These are phyloP conservation scores for Leptodermis oblonga DNA, from an alignment of 257 asterid genomes.

Conservation along the genomic window DNA sequence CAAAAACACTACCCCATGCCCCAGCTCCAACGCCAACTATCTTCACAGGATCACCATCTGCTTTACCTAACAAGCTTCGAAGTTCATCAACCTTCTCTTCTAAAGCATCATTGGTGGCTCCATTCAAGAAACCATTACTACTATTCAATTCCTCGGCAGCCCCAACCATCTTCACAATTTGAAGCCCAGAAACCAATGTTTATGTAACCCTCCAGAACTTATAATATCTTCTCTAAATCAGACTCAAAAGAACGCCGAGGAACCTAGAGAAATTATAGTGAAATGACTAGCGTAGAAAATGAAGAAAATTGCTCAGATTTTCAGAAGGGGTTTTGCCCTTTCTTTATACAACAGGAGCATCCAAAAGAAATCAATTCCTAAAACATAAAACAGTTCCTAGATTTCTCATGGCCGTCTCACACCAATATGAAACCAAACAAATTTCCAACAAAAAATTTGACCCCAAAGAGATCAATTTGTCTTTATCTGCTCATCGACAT, in stretches of 20 bases:
- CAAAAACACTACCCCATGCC: constrained; percentile 90
- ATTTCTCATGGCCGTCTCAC: constrained; percentile 15
- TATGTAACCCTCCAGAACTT: background rate
- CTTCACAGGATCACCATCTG: constrained; percentile 57
- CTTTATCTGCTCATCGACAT: constrained; percentile 7
- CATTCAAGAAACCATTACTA: constrained; percentile 36
- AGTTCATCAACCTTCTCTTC: constrained; percentile 78
- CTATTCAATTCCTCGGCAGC: constrained; percentile 29
- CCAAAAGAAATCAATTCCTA: constrained; percentile 25
- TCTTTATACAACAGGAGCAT: constrained; percentile 11
- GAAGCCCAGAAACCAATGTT: constrained; percentile 12
- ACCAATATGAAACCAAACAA: constrained; percentile 20
- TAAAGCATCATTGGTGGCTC: constrained; percentile 39
- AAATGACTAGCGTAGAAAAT: background rate
- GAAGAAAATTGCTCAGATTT: constrained; percentile 13
- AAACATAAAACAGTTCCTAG: constrained; percentile 16
- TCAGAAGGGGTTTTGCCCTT: constrained; percentile 15
- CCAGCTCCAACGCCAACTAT: constrained; percentile 88
- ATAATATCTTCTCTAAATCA: background rate
- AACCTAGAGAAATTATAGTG: background rate
- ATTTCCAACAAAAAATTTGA: background rate
- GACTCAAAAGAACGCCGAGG: constrained; percentile 8
- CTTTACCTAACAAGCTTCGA: constrained; percentile 50
- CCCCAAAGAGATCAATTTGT: background rate
- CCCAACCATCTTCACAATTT: constrained; percentile 25